Conservation (phyloP, 2,329 filamentous ascomycete genomes). For the Knoxdaviesia proteae region DNA sequence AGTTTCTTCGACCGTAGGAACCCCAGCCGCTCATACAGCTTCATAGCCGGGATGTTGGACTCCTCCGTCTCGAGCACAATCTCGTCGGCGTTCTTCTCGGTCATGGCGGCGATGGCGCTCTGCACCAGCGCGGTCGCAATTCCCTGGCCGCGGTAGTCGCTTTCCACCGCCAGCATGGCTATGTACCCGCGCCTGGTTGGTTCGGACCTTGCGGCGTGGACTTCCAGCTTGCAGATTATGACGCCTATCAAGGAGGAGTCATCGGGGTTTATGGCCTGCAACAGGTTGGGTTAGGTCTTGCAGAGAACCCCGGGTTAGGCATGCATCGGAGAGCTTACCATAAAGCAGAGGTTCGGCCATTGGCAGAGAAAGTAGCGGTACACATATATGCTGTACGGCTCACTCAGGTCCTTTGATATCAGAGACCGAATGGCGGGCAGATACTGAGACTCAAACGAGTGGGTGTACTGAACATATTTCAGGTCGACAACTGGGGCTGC, state of each 20-base stretch:
- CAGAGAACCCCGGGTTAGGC: background rate
- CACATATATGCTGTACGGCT: slow-evolving; percentile 98
- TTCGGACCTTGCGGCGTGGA: slow-evolving; percentile 62
- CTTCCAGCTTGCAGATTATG: slow-evolving; percentile 84
- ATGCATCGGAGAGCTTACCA: slow-evolving; percentile 32
- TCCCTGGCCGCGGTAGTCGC: slow-evolving; percentile 59
- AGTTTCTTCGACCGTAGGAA: slow-evolving; percentile 84
- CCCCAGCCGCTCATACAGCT: slow-evolving; percentile 78
- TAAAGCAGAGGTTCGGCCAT: slow-evolving; percentile 94
- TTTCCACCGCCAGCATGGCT: slow-evolving; percentile 87
- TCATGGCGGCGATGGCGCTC: slow-evolving; percentile 82
- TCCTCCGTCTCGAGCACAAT: slow-evolving; percentile 93
- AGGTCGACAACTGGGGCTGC: slow-evolving; percentile 16
- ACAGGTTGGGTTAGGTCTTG: background rate
- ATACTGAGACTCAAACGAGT: slow-evolving; percentile 39
- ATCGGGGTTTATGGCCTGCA: slow-evolving; percentile 35
- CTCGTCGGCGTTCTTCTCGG: slow-evolving; percentile 65
- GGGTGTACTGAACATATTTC: slow-evolving; percentile 40
- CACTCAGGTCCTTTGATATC: slow-evolving; percentile 89
- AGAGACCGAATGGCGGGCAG: slow-evolving; percentile 75
- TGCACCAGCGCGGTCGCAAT: slow-evolving; percentile 80
- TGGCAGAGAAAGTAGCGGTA: slow-evolving; percentile 96
- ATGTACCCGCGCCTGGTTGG: slow-evolving; percentile 74
- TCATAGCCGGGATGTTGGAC: slow-evolving; percentile 73
- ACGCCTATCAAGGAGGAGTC: slow-evolving; percentile 60